These are phyloP conservation scores for Parafenestella ontariensis DNA, from an alignment of 2,329 filamentous ascomycete genomes.

Conservation along the genomic window DNA sequence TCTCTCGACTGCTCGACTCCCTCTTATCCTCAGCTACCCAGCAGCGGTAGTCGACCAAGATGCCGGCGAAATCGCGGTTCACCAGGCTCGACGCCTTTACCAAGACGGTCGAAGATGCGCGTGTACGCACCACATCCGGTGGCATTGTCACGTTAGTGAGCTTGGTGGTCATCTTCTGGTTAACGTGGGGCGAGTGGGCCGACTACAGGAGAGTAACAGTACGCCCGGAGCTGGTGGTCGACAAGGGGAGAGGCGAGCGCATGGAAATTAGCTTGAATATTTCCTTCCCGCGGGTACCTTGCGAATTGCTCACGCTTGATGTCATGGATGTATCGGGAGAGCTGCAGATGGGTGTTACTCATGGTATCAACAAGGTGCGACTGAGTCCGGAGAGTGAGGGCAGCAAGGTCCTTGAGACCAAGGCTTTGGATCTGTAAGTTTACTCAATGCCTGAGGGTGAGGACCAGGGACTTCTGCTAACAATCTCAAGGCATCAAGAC, in stretches of 20 bases:
- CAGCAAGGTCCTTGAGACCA: constrained; percentile 59
- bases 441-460: background rate
- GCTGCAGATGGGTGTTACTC: constrained; percentile 91
- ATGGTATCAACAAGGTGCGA: constrained; percentile 91
- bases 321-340: constrained; percentile 99
- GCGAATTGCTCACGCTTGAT: constrained; percentile 93
- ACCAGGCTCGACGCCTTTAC: constrained; percentile 98
- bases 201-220: constrained; percentile 89
- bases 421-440: constrained; percentile 49
- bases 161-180: constrained; percentile 83
- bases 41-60: constrained; percentile 50
- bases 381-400: constrained; percentile 76
- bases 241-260: constrained; percentile 95
- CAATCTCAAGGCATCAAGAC: constrained; percentile 63
- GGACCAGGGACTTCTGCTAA: constrained; percentile 8
- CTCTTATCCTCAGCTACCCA: constrained; percentile 7
- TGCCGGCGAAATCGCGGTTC: constrained; percentile 93
- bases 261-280: constrained; percentile 99
- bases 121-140: constrained; percentile 92
- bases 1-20: background rate
- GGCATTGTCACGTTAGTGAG: constrained; percentile 94
- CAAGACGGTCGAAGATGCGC: constrained; percentile 98
- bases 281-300: constrained; percentile 91
- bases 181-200: constrained; percentile 94
- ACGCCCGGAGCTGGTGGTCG: constrained; percentile 91